phyloP scores from a whole-genome alignment of 192 early-diverging fungal genomes.

The Chytriomyces confervae region DNA sequence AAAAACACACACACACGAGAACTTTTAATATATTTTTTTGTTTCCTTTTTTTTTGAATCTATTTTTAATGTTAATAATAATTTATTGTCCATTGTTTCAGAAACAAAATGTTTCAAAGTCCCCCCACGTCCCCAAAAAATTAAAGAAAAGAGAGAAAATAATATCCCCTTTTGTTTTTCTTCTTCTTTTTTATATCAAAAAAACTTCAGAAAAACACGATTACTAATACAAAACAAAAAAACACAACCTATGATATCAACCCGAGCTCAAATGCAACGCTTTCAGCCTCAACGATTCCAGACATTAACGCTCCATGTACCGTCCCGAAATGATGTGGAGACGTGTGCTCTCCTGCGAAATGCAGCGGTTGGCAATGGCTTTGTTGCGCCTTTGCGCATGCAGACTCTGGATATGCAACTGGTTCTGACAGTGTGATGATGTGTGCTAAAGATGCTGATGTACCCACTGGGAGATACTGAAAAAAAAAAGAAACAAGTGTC shows the following conservation, averaged over 20 bases:
- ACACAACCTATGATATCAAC: not conserved
- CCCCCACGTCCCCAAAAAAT: too few species aligned
- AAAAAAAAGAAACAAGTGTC: not conserved
- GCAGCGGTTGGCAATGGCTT: slow-evolving; percentile 31
- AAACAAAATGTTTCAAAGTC: too few species aligned
- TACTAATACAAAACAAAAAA: too few species aligned
- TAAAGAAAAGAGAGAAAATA: too few species aligned
- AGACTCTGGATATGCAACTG: slow-evolving; percentile 25
- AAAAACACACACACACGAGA: too few species aligned
- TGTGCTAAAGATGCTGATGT: slow-evolving; percentile 36
- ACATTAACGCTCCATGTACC: slow-evolving; percentile 55
- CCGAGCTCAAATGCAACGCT: slow-evolving; percentile 11
- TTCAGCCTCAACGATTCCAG: slow-evolving; percentile 42
- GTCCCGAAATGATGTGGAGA: slow-evolving; percentile 47
- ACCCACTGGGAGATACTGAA: slow-evolving; percentile 48
- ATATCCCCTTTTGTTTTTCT: too few species aligned
- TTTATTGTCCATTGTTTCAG: too few species aligned
- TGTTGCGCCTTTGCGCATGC: slow-evolving; percentile 25
- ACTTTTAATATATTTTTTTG: too few species aligned
- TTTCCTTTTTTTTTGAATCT: too few species aligned
- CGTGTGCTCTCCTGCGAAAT: slow-evolving; percentile 57
- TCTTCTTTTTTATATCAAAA: too few species aligned
- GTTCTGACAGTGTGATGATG: slow-evolving; percentile 40
- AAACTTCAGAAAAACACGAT: too few species aligned
- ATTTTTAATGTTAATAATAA: too few species aligned